Percentiles rank a stretch among this genome's conserved stretches.
These are phyloP conservation scores for Excoecaria agallocha DNA, from an alignment of 345 rosid species.

Conservation along the genomic window DNA sequence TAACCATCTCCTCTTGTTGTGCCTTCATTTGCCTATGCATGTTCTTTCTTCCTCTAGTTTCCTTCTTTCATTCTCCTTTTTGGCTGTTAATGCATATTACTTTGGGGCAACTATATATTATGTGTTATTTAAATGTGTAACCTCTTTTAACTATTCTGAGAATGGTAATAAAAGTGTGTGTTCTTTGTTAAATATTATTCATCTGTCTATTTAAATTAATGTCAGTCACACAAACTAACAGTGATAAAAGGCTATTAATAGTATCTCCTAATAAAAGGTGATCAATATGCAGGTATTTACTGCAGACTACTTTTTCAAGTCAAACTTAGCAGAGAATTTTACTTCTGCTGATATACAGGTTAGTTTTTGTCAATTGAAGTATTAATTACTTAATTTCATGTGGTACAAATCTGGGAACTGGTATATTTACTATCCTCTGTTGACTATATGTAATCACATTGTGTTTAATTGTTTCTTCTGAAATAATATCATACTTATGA, in stretches of 20 bases:
- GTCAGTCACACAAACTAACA: not conserved
- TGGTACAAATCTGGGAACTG: conserved; percentile 7
- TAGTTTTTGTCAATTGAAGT: conserved; percentile 10
- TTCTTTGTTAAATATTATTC: not conserved
- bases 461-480: not conserved
- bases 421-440: not conserved
- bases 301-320: conserved; percentile 84
- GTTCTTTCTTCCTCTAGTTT: too few relatives aligned
- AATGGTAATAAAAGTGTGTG: not conserved
- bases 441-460: not conserved
- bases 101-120: too few relatives aligned
- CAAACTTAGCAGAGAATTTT: conserved; percentile 67
- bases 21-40: too few relatives aligned
- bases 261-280: not conserved
- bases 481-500: not conserved
- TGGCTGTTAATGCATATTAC: too few relatives aligned
- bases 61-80: too few relatives aligned
- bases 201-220: too few relatives aligned
- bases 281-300: conserved; percentile 74
- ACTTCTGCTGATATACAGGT: conserved; percentile 75
- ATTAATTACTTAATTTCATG: not conserved
- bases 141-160: not conserved
- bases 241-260: not conserved
- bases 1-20: too few relatives aligned
- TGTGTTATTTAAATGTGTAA: too few relatives aligned